Base-by-base conservation (phyloP, 306 rosid species). In the Cicer bijugum region DNA sequence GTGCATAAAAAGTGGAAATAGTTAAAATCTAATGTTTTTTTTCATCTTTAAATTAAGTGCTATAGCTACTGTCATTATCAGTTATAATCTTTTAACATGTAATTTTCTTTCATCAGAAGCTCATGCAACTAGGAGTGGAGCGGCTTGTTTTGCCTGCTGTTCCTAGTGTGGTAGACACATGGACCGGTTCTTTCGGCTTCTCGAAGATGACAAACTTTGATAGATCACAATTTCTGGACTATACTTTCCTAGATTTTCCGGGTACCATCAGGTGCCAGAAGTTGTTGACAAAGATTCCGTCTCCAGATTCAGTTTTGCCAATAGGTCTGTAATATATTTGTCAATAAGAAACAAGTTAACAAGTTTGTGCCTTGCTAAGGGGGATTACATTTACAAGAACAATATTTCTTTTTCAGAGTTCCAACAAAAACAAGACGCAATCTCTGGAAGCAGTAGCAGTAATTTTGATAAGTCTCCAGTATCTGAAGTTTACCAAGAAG, bases 181-280 rank as follows among this genome's bases (percentile, higher is more conserved):
- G 98, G 97, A 89, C 92, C 0, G 48, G 80, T 60, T 76, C 95
- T 72, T 91, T 94, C 75, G 95, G 94, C 55, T 91, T 91, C 78
- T 67, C 84, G 50, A 72, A 71, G 81, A 91, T 94, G 92, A 86
- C 88, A 28, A 65, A 53, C 67, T 53, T 71, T 7, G 92, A 94
- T 75, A 88, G 94, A 75, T 81, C 74, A 6, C 82, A 87, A 60
- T 91, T 89, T 87, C 75, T 91, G 74, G 81, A 88, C 75, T 84
- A 72, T 37, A 84, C 90, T 50, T 94, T 94, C 84, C 85, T 94
- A 69, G 88, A 87, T 75, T 94, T 91, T 72, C 91, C 86, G 77
- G 92, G 47, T 69, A 87, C 97, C 67, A 52, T 84, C 65, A 89
- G 87, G 94, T 94, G 98, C 82, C 98, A 87, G 69, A 94, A 94